Conservation (phyloP, 2,329 filamentous ascomycete species). For the Capronia coronata region DNA sequence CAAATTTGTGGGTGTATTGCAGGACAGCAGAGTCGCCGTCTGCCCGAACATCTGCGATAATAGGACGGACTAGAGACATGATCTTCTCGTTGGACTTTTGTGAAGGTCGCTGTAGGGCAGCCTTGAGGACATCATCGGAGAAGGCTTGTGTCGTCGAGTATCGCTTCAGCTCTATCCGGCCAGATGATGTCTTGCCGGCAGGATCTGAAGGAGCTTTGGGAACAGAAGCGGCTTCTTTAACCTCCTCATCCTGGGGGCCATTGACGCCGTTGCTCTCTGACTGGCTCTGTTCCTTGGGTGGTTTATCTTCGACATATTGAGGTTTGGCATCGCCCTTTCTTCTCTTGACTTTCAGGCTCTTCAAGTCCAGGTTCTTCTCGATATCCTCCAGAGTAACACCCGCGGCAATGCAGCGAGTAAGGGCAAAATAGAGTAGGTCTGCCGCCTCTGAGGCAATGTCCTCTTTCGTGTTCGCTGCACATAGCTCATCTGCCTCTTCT, state of each 20-base stretch:
- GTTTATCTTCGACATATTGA: constrained; percentile 70
- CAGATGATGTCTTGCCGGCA: constrained; percentile 42
- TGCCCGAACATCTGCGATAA: constrained; percentile 77
- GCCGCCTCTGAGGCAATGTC: constrained; percentile 92
- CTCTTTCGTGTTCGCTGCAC: constrained; percentile 71
- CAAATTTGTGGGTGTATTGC: constrained; percentile 94
- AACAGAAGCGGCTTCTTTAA: constrained; percentile 44
- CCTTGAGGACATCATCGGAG: constrained; percentile 54
- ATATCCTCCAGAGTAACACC: constrained; percentile 84
- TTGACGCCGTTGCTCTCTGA: constrained; percentile 23
- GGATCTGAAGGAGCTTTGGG: constrained; percentile 49
- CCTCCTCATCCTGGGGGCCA: constrained; percentile 29
- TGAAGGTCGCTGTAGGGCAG: constrained; percentile 77
- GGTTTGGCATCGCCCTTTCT: constrained; percentile 91
- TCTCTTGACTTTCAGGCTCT: constrained; percentile 91
- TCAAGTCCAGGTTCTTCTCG: constrained; percentile 84
- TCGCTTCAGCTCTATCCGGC: constrained; percentile 74
- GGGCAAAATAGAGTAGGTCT: constrained; percentile 89
- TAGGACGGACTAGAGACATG: constrained; percentile 81
- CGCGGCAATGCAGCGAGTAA: constrained; percentile 79
- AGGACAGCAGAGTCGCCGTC: constrained; percentile 83
- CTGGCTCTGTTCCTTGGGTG: constrained; percentile 34
- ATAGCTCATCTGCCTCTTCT: constrained; percentile 94
- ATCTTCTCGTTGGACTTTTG: constrained; percentile 94
- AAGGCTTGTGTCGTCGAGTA: constrained; percentile 54